Conservation (phyloP, 2,329 filamentous ascomycete genomes). For the Fusarium setosum region DNA sequence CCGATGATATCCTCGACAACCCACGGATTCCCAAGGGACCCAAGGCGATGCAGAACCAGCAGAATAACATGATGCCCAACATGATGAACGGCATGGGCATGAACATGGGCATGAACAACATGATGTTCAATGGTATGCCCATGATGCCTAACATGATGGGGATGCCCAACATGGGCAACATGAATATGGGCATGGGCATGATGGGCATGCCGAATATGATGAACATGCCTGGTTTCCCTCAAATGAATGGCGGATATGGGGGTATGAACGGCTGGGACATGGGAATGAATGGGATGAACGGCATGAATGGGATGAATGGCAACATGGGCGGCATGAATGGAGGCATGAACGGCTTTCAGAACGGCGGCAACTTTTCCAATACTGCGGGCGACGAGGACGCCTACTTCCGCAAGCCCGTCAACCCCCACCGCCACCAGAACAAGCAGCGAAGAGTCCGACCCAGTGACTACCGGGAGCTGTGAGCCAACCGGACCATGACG, state of each 20-base stretch:
- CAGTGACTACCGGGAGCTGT: slow-evolving; percentile 91
- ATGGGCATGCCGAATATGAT: slow-evolving; percentile 48
- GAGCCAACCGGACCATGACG: slow-evolving; percentile 33
- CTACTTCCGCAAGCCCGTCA: slow-evolving; percentile 96
- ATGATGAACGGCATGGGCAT: slow-evolving; percentile 62
- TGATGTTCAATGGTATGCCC: slow-evolving; percentile 56
- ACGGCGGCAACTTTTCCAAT: slow-evolving; percentile 55
- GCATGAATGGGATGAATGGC: slow-evolving; percentile 46
- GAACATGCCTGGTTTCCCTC: slow-evolving; percentile 46
- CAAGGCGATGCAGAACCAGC: slow-evolving; percentile 71
- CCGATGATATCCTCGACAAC: slow-evolving; percentile 77
- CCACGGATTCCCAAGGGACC: slow-evolving; percentile 73
- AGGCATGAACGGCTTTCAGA: slow-evolving; percentile 48
- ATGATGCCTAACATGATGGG: slow-evolving; percentile 56
- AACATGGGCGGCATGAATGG: slow-evolving; percentile 44
- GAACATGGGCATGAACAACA: slow-evolving; percentile 51
- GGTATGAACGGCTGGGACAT: slow-evolving; percentile 26
- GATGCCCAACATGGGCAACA: slow-evolving; percentile 50
- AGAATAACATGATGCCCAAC: slow-evolving; percentile 56
- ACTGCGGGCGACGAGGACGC: slow-evolving; percentile 83
- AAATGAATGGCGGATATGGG: slow-evolving; percentile 45
- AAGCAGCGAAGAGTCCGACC: slow-evolving; percentile 83
- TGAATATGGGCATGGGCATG: slow-evolving; percentile 50
- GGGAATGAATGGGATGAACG: slow-evolving; percentile 42
- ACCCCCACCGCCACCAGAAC: slow-evolving; percentile 90